phyloP scores from a whole-genome alignment of 345 rosid species.

The Gossypium arboreum region DNA sequence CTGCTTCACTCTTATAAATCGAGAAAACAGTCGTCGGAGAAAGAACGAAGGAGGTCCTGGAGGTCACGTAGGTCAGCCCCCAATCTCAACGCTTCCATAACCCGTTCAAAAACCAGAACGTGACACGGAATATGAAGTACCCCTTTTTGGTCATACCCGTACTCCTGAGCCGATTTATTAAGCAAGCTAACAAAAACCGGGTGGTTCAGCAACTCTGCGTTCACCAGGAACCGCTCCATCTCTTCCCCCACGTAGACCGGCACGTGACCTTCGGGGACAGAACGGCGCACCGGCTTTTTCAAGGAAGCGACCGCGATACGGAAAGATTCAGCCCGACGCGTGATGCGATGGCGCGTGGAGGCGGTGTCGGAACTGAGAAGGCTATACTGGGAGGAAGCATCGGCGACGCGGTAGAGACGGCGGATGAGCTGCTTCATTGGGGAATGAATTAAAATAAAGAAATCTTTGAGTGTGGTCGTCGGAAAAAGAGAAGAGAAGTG shows the following conservation, averaged over 20 bases:
- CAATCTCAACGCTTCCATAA: constrained; percentile 77
- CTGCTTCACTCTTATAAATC: background rate
- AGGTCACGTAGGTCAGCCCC: constrained; percentile 58
- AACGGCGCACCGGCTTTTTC: constrained; percentile 25
- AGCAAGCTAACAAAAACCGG: constrained; percentile 72
- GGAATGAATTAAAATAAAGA: background rate
- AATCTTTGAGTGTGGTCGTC: background rate
- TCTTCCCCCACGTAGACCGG: constrained; percentile 94
- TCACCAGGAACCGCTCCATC: constrained; percentile 83
- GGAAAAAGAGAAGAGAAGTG: constrained; percentile 6
- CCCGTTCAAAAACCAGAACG: constrained; percentile 72
- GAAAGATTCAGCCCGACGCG: constrained; percentile 25
- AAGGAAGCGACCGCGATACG: constrained; percentile 19
- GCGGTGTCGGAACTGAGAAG: constrained; percentile 56
- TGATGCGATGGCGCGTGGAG: constrained; percentile 17
- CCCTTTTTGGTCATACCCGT: constrained; percentile 92
- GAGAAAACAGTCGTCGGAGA: constrained; percentile 13
- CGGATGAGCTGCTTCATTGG: constrained; percentile 85
- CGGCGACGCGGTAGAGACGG: constrained; percentile 85
- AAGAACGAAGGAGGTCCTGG: constrained; percentile 31
- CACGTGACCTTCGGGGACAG: constrained; percentile 78
- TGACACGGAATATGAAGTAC: constrained; percentile 88
- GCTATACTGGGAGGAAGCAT: constrained; percentile 62
- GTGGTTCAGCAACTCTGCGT: constrained; percentile 83
- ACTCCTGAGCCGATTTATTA: constrained; percentile 83